phyloP scores from a whole-genome alignment of 805 yeast genomes.

The Schwanniomyces yamadae region DNA sequence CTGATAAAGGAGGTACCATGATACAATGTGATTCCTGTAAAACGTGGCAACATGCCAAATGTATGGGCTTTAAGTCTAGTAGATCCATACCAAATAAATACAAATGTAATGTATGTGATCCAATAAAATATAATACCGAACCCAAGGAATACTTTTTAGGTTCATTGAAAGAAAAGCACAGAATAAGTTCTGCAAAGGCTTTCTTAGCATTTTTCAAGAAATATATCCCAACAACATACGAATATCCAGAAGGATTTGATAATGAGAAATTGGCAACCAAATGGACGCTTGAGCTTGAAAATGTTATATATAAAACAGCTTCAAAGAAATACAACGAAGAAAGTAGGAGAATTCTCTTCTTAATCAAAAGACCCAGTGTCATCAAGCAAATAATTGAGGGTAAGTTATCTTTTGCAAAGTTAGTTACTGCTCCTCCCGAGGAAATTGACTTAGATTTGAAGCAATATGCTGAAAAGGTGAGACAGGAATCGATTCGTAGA shows the following conservation, averaged over 20 bases:
- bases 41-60: constrained; percentile 71
- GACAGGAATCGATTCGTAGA: constrained; percentile 65
- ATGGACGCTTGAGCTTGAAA: constrained; percentile 55
- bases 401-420: constrained; percentile 51
- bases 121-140: constrained; percentile 5
- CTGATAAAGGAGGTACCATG: constrained; percentile 55
- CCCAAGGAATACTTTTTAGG: constrained; percentile 11
- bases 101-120: constrained; percentile 51
- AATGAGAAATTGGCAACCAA: constrained; percentile 34
- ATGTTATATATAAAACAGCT: constrained; percentile 40
- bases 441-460: constrained; percentile 80
- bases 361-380: constrained; percentile 57
- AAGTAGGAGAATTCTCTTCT: constrained; percentile 64
- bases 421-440: constrained; percentile 66
- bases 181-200: constrained; percentile 51
- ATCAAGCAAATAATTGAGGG: constrained; percentile 57
- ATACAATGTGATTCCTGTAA: constrained; percentile 64
- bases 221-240: constrained; percentile 37
- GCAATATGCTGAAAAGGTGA: constrained; percentile 66
- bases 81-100: constrained; percentile 47
- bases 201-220: constrained; percentile 45
- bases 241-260: constrained; percentile 17
- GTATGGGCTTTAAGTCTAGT: constrained; percentile 50
- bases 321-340: constrained; percentile 58
- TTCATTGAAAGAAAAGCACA: constrained; percentile 32